Base-by-base conservation (phyloP, 2,329 filamentous ascomycete species). In the Alternaria sp. region DNA sequence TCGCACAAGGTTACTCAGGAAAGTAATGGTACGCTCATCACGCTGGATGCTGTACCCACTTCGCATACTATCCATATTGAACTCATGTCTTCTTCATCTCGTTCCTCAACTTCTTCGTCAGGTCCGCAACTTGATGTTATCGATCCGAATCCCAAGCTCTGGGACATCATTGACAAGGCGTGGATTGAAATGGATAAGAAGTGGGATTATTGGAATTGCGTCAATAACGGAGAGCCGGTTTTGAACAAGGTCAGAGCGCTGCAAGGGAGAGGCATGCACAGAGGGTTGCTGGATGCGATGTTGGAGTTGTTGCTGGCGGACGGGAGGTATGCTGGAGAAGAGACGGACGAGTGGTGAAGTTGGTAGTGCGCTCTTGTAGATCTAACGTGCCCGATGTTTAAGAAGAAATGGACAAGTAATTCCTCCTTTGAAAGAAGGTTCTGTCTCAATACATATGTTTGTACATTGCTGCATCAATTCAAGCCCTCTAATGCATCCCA, bases 271-370 rank as follows among this genome's bases (percentile, higher is more conserved):
- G 68, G 65, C 0, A 16, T 78, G 32, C 56, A 72, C 51, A 54
- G 64, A 53, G 69, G 70, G 48, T 56, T 78, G 59, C 48, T 77
- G 44, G 73, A 76, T 65, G 74, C 75, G 5, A 61, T 79, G 16
- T 51, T 78, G 42, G 76, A 79, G 63, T 42, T 77, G 42, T 57
- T 79, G 60, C 51, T 77, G 11, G 76, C 76, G 46, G 76, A 79
- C 61, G 66, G 67, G 55, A 59, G 75, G 58, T 75, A 74, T 68
- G 65, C 65, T 8, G 68, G 67, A 4, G 62, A 65, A 36, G 56
- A 30, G 18, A 36, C 30, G 48, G 32, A 49, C 20, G 38, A n/a
- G 20, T 26, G 51, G 32, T 51, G 42, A 18, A 20, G 22, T 42
- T 38, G 20, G 30, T 36, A 38, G 30, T 14, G 16, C 22, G 34